Conservation (phyloP, 768 basidiomycete species). For the Rhodotorula paludigena region DNA sequence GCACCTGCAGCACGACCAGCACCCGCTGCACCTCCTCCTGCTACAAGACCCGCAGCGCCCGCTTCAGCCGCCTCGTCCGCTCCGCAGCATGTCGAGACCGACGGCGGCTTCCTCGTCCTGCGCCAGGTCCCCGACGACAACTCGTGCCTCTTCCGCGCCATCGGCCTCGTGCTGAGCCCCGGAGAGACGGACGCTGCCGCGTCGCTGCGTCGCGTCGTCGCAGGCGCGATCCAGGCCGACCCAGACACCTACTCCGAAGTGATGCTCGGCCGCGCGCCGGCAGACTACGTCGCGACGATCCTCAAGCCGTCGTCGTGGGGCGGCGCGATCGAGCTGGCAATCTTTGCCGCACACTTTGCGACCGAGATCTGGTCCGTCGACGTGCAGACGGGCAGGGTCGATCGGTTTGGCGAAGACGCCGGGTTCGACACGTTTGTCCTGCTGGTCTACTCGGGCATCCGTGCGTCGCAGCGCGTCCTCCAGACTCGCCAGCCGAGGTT, state of each 20-base stretch:
- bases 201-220: constrained; percentile 74
- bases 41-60: neutral
- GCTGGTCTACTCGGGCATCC: constrained; percentile 90
- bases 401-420: constrained; percentile 24
- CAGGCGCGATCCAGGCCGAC: constrained; percentile 69
- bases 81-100: constrained; percentile 40
- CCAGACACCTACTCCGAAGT: constrained; percentile 72
- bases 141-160: constrained; percentile 83
- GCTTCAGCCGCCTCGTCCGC: neutral
- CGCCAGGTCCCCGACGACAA: constrained; percentile 91
- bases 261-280: constrained; percentile 65
- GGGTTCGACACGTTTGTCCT: constrained; percentile 53
- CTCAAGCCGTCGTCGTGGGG: constrained; percentile 79
- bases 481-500: too few relatives aligned
- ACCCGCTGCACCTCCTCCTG: neutral
- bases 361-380: constrained; percentile 61
- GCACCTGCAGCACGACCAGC: neutral
- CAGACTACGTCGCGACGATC: constrained; percentile 75
- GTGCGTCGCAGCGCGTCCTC: constrained; percentile 39
- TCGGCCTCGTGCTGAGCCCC: constrained; percentile 80
- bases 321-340: constrained; percentile 82
- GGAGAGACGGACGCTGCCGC: constrained; percentile 62
- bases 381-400: constrained; percentile 13
- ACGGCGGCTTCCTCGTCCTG: constrained; percentile 35
- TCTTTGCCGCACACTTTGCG: constrained; percentile 73